Base-by-base conservation (phyloP, 192 early-diverging fungal species). In the Backusella parvicylindrica region DNA sequence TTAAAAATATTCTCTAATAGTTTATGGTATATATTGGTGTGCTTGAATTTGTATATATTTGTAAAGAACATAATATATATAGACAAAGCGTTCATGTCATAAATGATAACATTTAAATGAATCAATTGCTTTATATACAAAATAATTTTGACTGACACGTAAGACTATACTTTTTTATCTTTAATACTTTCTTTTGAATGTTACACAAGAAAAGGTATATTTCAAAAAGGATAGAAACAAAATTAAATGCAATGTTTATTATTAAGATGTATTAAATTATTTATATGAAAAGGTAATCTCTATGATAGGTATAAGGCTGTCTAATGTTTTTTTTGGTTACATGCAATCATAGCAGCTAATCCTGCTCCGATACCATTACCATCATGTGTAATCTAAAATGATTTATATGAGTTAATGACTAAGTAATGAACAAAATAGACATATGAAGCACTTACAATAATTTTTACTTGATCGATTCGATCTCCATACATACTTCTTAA, bases 281-380 rank as follows among this genome's bases (percentile, higher is more conserved):
- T 9, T 53, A 56, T 28, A 26, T 28, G 11, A 26, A 56, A 60
- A 60, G 8, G 53, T 28, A 13, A 9, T 60, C 2, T 60, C 23
- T 60, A 60, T 60, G 7, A n/a, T 66, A 66, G 64, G 33, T 31
- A 66, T 66, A 35, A 35, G 0, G 18, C 35, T 13, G 16, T 66
- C 31, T 66, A 66, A 33, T 35, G n/a, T 7, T 66, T 33, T 30
- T 66, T 70, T 32, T 70, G 68, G 38, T 37, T 43, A 15, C 26
- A 16, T 16, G 81, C 84, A 70, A 86, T 77, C 82, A 88, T 74
- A 37, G 92, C 92, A 53, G 91, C 89, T 50, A 93, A 80, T 33
- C 89, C 92, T 68, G 92, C 92, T 26, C 92, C 92, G 36, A 92
- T 88, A 60, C 92, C 91, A 23, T 86, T 88, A 36, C 91, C 92